Evolutionary conservation across 2,329 filamentous ascomycete genomes (phyloP).

Genomic region (Diaporthe ampelina): DNA sequence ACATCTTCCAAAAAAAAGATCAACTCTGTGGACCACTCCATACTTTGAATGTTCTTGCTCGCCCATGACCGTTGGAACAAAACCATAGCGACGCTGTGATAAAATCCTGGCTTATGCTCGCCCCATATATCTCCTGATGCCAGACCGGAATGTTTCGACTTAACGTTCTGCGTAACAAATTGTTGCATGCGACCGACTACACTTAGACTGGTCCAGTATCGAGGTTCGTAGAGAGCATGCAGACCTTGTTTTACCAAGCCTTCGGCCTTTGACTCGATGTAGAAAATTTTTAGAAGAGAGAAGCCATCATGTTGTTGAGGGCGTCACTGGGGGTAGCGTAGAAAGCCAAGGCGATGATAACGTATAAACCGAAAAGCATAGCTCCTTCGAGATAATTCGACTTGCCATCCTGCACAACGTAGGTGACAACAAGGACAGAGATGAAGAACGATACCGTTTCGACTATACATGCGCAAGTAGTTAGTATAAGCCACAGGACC

Average conservation of each 20-base stretch:
- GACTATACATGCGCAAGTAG: slow-evolving; percentile 56
- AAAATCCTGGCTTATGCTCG: background rate
- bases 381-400: slow-evolving; percentile 88
- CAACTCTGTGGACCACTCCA: background rate
- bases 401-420: slow-evolving; percentile 84
- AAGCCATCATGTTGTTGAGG: slow-evolving; percentile 54
- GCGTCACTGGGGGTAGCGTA: slow-evolving; percentile 67
- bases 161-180: background rate
- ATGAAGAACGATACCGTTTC: slow-evolving; percentile 84
- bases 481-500: background rate
- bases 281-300: background rate
- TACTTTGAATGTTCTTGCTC: background rate
- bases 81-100: background rate
- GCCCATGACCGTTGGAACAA: background rate
- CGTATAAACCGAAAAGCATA: slow-evolving; percentile 71
- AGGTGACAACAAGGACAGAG: slow-evolving; percentile 81
- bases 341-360: slow-evolving; percentile 73
- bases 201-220: background rate
- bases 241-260: background rate
- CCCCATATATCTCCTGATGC: background rate
- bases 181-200: background rate
- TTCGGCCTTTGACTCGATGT: background rate
- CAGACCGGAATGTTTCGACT: background rate
- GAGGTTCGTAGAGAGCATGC: no score
- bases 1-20: background rate